Evolutionary conservation across 2,329 filamentous ascomycete genomes (phyloP).

Genomic region (Rhinocladiella similis): DNA sequence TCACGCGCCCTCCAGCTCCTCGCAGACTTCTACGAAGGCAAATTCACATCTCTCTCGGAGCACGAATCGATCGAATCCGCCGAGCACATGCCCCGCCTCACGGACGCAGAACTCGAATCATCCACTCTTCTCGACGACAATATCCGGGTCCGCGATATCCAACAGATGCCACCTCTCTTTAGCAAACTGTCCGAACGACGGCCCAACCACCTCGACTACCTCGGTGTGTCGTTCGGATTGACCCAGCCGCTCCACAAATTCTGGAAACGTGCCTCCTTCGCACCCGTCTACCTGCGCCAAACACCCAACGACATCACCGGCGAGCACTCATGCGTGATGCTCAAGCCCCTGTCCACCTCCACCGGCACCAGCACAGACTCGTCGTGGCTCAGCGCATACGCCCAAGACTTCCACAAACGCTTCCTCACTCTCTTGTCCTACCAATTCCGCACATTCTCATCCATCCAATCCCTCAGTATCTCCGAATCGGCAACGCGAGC

Average conservation of each 20-base stretch:
- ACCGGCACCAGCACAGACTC: slow-evolving; percentile 60
- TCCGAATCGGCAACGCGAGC: slow-evolving; percentile 72
- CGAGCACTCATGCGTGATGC: slow-evolving; percentile 97
- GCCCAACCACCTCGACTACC: slow-evolving; percentile 79
- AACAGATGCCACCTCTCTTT: slow-evolving; percentile 90
- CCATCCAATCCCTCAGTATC: slow-evolving; percentile 78
- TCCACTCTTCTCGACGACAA: slow-evolving; percentile 80
- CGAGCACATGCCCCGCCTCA: slow-evolving; percentile 72
- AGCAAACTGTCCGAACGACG: slow-evolving; percentile 80
- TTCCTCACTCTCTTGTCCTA: slow-evolving; percentile 89
- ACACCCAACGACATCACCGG: slow-evolving; percentile 95
- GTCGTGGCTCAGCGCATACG: slow-evolving; percentile 86
- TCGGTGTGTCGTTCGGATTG: slow-evolving; percentile 93
- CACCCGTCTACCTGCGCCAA: slow-evolving; percentile 89
- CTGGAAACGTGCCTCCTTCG: slow-evolving; percentile 87
- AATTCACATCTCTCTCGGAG: slow-evolving; percentile 82
- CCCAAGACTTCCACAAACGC: slow-evolving; percentile 90
- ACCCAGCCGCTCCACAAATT: slow-evolving; percentile 88
- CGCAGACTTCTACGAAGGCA: slow-evolving; percentile 90
- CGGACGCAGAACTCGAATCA: slow-evolving; percentile 76
- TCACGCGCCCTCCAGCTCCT: slow-evolving; percentile 84
- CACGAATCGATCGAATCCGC: slow-evolving; percentile 47
- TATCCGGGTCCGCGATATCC: slow-evolving; percentile 85
- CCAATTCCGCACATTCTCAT: slow-evolving; percentile 81
- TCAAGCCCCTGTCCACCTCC: slow-evolving; percentile 67